These are phyloP conservation scores for thale cress (Arabidopsis thaliana) DNA, from an alignment of 345 rosid species.

Conservation along the genomic window TAIR10.1 NC_003075.7:309501-310000, in stretches of 20 bases:
- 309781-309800: neutral
- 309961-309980: constrained; percentile 95
- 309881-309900: constrained; percentile 87
- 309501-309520: constrained; percentile 99
- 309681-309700: constrained; percentile 98
- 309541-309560: constrained; percentile 77
- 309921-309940: constrained; percentile 84
- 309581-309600: constrained; percentile 96
- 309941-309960: constrained; percentile 80
- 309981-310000: constrained; percentile 88
- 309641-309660: constrained; percentile 99
- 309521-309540: constrained; percentile 82
- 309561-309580: constrained; percentile 83
- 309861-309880: constrained; percentile 83
- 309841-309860: constrained; percentile 6
- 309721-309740: neutral
- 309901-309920: constrained; percentile 85
- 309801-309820: neutral
- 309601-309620: constrained; percentile 99
- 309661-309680: constrained; percentile 94
- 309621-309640: constrained; percentile 79
- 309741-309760: neutral
- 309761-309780: neutral
- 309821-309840: neutral
- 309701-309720: constrained; percentile 54